These are phyloP conservation scores for Quercus mongolica DNA, from an alignment of 306 rosid genomes.

Conservation along the genomic window DNA sequence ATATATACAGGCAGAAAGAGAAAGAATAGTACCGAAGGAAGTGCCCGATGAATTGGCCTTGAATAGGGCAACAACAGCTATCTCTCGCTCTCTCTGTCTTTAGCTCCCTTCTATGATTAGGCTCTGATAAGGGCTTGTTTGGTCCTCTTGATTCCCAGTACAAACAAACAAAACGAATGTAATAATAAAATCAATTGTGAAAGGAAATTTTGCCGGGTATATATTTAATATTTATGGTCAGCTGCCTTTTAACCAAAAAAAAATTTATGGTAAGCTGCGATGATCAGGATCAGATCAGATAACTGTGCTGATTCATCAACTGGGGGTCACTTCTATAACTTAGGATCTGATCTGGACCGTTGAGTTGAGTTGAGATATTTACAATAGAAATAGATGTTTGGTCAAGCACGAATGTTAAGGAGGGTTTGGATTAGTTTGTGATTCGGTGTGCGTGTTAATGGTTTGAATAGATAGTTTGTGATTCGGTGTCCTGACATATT, in stretches of 20 bases:
- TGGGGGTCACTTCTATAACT: not conserved
- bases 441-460: too few species aligned
- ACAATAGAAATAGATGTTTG: not conserved
- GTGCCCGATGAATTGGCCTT: slow-evolving; percentile 30
- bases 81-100: not conserved
- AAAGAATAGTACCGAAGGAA: slow-evolving; percentile 41
- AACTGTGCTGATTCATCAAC: not conserved
- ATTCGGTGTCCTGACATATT: too few species aligned
- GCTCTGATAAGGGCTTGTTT: slow-evolving; percentile 60
- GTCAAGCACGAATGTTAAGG: not conserved
- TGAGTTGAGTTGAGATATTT: not conserved
- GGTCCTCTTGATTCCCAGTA: slow-evolving; percentile 46
- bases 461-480: not conserved
- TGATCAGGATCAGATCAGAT: too few species aligned
- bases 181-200: too few species aligned
- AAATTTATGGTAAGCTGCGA: too few species aligned
- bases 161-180: slow-evolving; percentile 33
- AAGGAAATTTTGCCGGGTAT: not conserved
- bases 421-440: not conserved
- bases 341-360: not conserved
- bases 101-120: slow-evolving; percentile 25
- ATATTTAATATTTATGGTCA: not conserved
- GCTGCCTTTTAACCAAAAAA: too few species aligned
- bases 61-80: slow-evolving; percentile 19
- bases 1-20: slow-evolving; percentile 2